These are phyloP conservation scores for Lactuca saligna DNA, from an alignment of 129 eudicot species.

Conservation along the genomic window DNA sequence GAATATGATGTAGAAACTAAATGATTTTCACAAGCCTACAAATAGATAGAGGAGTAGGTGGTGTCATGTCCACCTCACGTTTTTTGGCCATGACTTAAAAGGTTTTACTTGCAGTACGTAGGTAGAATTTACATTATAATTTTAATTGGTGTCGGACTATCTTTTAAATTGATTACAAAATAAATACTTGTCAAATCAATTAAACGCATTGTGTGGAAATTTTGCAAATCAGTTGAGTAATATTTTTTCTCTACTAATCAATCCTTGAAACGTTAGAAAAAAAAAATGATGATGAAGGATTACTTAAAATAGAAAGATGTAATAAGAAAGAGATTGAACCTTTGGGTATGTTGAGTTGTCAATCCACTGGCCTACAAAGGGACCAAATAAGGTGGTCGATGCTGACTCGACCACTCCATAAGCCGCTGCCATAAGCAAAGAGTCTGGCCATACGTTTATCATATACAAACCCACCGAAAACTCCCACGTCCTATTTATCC, in stretches of 20 bases:
- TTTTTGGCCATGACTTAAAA: constrained; percentile 14
- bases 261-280: constrained; percentile 1
- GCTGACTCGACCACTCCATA: constrained; percentile 88
- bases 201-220: not conserved
- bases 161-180: not conserved
- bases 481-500: constrained; percentile 77
- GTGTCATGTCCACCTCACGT: constrained; percentile 20
- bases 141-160: too few species aligned
- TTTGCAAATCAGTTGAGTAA: too few species aligned
- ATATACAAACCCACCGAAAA: constrained; percentile 94
- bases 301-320: not conserved
- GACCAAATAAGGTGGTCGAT: constrained; percentile 78
- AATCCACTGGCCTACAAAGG: constrained; percentile 71
- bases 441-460: constrained; percentile 89
- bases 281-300: too few species aligned
- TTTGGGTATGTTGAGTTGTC: constrained; percentile 68
- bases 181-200: not conserved
- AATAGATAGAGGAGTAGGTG: constrained; percentile 24
- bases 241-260: too few species aligned
- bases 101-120: not conserved
- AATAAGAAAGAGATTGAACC: constrained; percentile 39
- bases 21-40: constrained; percentile 27
- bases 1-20: constrained; percentile 4
- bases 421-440: constrained; percentile 81
- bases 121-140: too few species aligned